phyloP scores from a whole-genome alignment of 352 stramenopile genomes.

The Phytopythium delawarense region DNA sequence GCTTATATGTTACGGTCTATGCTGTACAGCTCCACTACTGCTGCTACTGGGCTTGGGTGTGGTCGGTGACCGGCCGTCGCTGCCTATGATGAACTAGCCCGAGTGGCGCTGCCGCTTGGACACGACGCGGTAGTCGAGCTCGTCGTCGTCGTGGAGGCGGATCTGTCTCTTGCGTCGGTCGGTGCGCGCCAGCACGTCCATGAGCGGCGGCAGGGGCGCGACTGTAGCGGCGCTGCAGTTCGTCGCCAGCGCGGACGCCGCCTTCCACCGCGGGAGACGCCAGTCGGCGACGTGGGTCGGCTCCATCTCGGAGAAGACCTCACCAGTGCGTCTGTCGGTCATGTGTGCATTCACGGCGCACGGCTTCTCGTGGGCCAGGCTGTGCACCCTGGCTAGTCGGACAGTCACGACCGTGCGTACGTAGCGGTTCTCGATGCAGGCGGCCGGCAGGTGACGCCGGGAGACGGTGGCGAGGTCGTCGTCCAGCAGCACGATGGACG shows the following conservation, averaged over 20 bases:
- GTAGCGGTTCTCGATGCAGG: slow-evolving; percentile 27
- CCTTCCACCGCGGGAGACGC: neutral
- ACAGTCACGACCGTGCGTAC: slow-evolving; percentile 40
- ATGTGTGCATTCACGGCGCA: slow-evolving; percentile 38
- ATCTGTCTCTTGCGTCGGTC: slow-evolving; percentile 1
- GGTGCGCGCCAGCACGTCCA: neutral
- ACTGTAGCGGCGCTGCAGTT: neutral
- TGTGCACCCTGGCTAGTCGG: slow-evolving; percentile 35
- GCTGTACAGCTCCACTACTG: neutral
- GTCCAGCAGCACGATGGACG: slow-evolving; percentile 37
- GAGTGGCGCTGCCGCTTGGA: slow-evolving; percentile 1
- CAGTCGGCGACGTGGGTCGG: neutral
- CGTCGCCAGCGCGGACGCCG: neutral
- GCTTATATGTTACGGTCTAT: slow-evolving; percentile 1
- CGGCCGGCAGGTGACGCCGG: slow-evolving; percentile 16
- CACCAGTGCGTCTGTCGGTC: slow-evolving; percentile 19
- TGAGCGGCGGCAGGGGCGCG: neutral
- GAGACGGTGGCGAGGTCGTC: slow-evolving; percentile 16
- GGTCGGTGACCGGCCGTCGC: neutral
- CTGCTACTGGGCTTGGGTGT: neutral
- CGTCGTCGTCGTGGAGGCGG: neutral
- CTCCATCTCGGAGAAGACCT: slow-evolving; percentile 5
- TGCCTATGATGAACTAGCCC: neutral
- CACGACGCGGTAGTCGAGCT: neutral
- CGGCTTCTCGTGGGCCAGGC: slow-evolving; percentile 18